These are phyloP conservation scores for Mariannaea elegans DNA, from an alignment of 2,329 filamentous ascomycete species.

Conservation along the genomic window DNA sequence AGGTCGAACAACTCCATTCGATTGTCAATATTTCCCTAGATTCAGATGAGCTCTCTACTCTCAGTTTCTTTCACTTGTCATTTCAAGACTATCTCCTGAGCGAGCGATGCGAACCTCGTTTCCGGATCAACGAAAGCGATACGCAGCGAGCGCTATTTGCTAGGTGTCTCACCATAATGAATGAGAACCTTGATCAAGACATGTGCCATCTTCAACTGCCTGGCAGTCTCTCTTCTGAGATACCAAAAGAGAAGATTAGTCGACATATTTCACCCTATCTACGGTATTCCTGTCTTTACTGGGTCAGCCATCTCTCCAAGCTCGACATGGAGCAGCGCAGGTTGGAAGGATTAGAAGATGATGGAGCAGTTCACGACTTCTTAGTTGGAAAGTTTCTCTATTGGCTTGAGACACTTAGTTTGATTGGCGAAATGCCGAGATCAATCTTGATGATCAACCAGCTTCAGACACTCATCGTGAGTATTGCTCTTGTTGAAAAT, in stretches of 20 bases:
- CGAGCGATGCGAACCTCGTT: background rate
- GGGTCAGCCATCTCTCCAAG: background rate
- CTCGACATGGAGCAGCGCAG: background rate
- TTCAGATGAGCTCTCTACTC: background rate
- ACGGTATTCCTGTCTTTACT: background rate
- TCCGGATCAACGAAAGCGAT: background rate
- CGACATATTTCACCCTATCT: background rate
- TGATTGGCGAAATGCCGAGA: background rate
- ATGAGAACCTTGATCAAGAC: background rate
- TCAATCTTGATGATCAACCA: background rate
- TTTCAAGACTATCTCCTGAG: background rate
- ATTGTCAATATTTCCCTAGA: background rate
- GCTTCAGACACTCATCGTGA: background rate
- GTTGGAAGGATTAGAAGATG: background rate
- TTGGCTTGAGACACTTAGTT: background rate
- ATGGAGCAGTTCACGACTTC: background rate
- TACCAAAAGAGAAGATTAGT: background rate
- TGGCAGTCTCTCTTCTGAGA: background rate
- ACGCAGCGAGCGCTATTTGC: background rate
- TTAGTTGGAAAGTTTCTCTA: background rate
- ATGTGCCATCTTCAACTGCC: background rate
- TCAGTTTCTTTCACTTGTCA: background rate
- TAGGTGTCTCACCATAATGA: background rate
- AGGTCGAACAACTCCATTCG: background rate
- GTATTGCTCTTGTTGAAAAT: too few species aligned